Base-by-base conservation (phyloP, 106 monocot species). In the Allium sativum region DNA sequence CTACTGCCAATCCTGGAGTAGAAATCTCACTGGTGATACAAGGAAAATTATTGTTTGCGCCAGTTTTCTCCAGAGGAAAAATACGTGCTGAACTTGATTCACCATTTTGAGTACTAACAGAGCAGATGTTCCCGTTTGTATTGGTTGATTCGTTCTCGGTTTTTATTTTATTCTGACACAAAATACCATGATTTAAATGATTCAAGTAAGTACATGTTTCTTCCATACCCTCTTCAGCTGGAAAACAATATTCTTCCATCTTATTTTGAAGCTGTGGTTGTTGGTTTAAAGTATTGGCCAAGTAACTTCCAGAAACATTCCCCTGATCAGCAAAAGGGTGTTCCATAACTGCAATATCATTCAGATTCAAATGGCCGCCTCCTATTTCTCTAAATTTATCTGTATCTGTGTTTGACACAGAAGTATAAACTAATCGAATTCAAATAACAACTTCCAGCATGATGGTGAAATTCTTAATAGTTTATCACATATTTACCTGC, bases 251-350 rank as follows among this genome's bases (percentile, higher is more conserved):
- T 22, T 47, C 64, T 44, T 40, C 7, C 54, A 44, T 54, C n/a
- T 57, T 48, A 17, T 22, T 62, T 61, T 70, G 72, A 20, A 78
- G 61, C 21, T 68, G 45, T 47, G 58, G 64, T 43, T 31, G 31
- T 31, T 72, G 17, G 44, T 85, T 60, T 57, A 52, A 53, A 48
- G 51, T 69, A 21, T 18, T 20, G 44, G 62, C 53, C 10, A 66
- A 44, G 40, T 66, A 55, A 50, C 68, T 52, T 42, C 42, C 72
- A 65, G 16, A 21, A 12, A 62, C 58, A 70, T 62, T 65, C 42
- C 46, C 40, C 15, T 41, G 45, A 20, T 15, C 40, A 47, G 50
- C 45, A 66, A 14, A 45, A 59, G 31, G 41, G 10, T 56, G 70
- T 53, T n/a, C 68, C 59, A 18, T 59, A 55, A 45, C 62, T 73